Percentiles rank a stretch among this genome's conserved stretches.
Evolutionary conservation across 2,329 filamentous ascomycete species (phyloP).

Genomic region (Fusarium sp.): DNA sequence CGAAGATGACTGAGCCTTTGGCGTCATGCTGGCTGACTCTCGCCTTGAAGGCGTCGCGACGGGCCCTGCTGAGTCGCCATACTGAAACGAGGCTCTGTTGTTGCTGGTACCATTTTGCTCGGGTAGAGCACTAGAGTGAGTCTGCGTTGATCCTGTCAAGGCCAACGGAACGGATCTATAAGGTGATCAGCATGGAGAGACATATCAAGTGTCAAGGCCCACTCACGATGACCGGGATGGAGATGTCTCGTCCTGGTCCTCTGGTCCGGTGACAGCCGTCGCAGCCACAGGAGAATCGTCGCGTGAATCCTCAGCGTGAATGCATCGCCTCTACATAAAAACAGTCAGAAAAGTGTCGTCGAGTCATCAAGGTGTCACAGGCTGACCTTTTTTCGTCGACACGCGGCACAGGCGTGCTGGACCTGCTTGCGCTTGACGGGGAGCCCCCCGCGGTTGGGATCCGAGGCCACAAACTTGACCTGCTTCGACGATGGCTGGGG

Average conservation of each 20-base stretch:
- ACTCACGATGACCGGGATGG: constrained; percentile 49
- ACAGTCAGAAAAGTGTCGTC: neutral
- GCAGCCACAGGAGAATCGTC: constrained; percentile 40
- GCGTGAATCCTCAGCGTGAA: constrained; percentile 53
- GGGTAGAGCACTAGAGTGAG: constrained; percentile 8
- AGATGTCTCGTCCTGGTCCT: constrained; percentile 44
- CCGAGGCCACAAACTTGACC: constrained; percentile 69
- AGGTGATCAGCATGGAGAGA: constrained; percentile 4
- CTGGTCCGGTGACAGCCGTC: constrained; percentile 19
- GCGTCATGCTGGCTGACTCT: constrained; percentile 34
- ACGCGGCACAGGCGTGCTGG: constrained; percentile 66
- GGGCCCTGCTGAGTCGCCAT: constrained; percentile 14
- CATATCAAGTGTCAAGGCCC: neutral
- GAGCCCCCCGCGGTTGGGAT: constrained; percentile 61
- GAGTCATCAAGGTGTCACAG: neutral
- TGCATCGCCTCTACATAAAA: constrained; percentile 55
- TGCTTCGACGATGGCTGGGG: constrained; percentile 37
- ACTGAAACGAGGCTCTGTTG: constrained; percentile 21
- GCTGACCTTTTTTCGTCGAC: constrained; percentile 66
- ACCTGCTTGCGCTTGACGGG: constrained; percentile 71
- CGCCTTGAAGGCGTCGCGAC: constrained; percentile 13
- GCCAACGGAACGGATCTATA: constrained; percentile 25
- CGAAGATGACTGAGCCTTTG: constrained; percentile 46
- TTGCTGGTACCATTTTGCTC: constrained; percentile 16
- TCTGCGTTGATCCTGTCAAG: constrained; percentile 7